Evolutionary conservation across 371 early-diverging fungal genomes (phyloP), one percentile per base, ranked within the genome.

Genomic region (Capniomyces stellatus): DNA sequence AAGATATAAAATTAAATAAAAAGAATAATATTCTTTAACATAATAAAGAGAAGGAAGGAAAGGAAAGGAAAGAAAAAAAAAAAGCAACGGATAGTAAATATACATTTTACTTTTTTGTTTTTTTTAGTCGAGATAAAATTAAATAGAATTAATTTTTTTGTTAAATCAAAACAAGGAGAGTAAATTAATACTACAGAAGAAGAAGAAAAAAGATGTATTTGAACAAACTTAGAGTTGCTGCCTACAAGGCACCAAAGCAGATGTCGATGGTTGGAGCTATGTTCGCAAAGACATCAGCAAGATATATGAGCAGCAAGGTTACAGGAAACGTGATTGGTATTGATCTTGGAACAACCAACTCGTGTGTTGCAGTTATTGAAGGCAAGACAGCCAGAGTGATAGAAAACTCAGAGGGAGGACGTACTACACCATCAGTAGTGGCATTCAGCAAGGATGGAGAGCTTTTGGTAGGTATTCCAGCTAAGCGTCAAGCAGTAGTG

Each of bases 291-390:
- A 22, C 19, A 15, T 15, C 23, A 15, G 12, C 23, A 3, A 27
- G 51, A 30, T 51, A 30, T 30, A 69, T 69, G 69, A 71, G 81
- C 71, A 71, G 75, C 53, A 86, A 85, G 63, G 79, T 87, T 23
- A 79, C 81, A 62, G 95, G 95, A 29, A 77, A 78, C 54, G 92
- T 93, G 49, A 89, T 99, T 58, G 99, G 99, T 66, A 96, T 99
- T 60, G 99, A 99, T 77, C 77, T 99, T 59, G 99, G 99, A 54
- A 99, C 99, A 46, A 99, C 99, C 57, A 97, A 98, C 79, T 95
- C 98, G 18, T 98, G 98, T 66, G 96, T 96, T 23, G 81, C 95
- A 31, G 82, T 97, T 40, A 90, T 96, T 85, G 94, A 96, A 71
- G 93, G 98, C 60, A 92, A 92, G 64, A 80, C 72, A 56, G 93